Percentiles rank a stretch among this genome's conserved stretches.
phyloP scores from a whole-genome alignment of 2,329 filamentous ascomycete species.

The Diplodia intermedia region DNA sequence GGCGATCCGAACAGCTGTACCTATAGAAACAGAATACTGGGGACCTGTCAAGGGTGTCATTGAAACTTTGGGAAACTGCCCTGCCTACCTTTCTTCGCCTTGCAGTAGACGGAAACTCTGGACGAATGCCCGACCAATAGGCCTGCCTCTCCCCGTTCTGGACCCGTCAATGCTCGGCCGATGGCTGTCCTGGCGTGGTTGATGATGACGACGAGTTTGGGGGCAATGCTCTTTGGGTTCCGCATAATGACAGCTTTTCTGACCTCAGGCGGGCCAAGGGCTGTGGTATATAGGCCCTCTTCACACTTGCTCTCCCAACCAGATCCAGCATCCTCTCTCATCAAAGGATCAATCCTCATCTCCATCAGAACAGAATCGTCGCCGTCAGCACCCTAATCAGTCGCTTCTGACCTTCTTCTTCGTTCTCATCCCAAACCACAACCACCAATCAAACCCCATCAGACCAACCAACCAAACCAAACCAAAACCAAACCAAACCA shows the following conservation, averaged over 20 bases:
- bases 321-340: background rate
- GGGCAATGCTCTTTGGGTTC: conserved; percentile 14
- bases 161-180: conserved; percentile 13
- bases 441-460: background rate
- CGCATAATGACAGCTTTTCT: background rate
- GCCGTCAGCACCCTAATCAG: conserved; percentile 12
- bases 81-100: background rate
- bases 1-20: conserved; percentile 6
- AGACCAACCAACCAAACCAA: background rate
- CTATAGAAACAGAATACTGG: background rate
- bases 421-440: background rate
- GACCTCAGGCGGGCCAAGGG: conserved; percentile 3
- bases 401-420: conserved; percentile 15
- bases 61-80: background rate
- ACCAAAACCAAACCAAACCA: background rate
- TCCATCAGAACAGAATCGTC: conserved; percentile 2
- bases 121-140: background rate
- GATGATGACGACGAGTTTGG: conserved; percentile 24
- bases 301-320: background rate
- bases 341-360: background rate
- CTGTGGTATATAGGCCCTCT: conserved; percentile 1
- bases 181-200: conserved; percentile 7
- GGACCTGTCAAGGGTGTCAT: conserved; percentile 3
- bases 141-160: background rate
- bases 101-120: background rate